A percentile compares a stretch with the other conserved stretches of the same genome.
Conservation (phyloP, 768 basidiomycete genomes). For the Trametes meyenii region DNA sequence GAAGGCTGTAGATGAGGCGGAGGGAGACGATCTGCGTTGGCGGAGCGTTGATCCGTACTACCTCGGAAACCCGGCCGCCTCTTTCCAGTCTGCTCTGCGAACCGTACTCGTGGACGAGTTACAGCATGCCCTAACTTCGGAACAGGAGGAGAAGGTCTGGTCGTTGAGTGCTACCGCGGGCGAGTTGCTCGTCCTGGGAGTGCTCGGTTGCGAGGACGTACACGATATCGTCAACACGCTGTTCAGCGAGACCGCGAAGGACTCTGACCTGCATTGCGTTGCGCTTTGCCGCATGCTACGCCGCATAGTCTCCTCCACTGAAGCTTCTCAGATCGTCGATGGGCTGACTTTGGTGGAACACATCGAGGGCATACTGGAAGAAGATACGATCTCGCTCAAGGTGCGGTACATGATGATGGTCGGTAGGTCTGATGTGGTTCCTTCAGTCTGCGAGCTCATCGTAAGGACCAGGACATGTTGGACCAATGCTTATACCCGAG, state of each 20-base stretch:
- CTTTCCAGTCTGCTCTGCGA: constrained; percentile 22
- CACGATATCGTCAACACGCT: constrained; percentile 25
- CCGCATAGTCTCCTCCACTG: constrained; percentile 24
- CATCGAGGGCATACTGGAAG: constrained; percentile 26
- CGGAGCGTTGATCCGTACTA: constrained; percentile 27
- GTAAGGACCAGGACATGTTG: constrained; percentile 24
- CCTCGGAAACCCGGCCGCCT: constrained; percentile 25
- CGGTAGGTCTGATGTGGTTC: not conserved
- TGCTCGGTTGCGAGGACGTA: constrained; percentile 27
- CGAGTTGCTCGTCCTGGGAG: constrained; percentile 30
- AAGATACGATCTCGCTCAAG: constrained; percentile 26
- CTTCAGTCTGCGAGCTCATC: not conserved
- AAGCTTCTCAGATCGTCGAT: constrained; percentile 27
- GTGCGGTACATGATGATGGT: constrained; percentile 33
- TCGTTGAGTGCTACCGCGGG: constrained; percentile 25
- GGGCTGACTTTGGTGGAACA: constrained; percentile 18
- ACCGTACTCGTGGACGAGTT: constrained; percentile 16
- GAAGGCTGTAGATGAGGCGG: constrained; percentile 48
- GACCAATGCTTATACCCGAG: constrained; percentile 25
- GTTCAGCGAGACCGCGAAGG: constrained; percentile 16
- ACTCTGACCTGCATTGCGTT: constrained; percentile 20
- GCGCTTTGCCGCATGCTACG: constrained; percentile 28
- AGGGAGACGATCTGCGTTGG: constrained; percentile 33
- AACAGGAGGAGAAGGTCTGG: not conserved
- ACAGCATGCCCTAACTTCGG: constrained; percentile 1